phyloP scores from a whole-genome alignment of 2,329 filamentous ascomycete genomes.

The Penicillium sp. region DNA sequence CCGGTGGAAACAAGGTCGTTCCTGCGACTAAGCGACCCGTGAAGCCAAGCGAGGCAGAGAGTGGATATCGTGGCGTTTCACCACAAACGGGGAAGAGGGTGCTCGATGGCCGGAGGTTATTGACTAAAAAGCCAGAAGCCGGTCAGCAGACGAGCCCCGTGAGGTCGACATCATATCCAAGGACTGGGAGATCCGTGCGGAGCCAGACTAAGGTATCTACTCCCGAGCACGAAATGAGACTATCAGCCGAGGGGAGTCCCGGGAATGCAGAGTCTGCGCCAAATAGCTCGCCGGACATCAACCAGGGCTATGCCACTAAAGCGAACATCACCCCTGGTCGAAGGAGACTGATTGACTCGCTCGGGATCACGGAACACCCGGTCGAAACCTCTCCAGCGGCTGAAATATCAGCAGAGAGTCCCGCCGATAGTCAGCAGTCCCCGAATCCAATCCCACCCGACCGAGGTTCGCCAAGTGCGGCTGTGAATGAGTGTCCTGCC shows the following conservation, averaged over 20 bases:
- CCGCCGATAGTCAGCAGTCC: constrained; percentile 12
- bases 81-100: not conserved
- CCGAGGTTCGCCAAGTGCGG: constrained; percentile 7
- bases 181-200: not conserved
- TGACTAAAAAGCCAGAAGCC: not conserved
- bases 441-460: constrained; percentile 7
- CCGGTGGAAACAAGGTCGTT: not conserved
- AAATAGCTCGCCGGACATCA: not conserved
- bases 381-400: constrained; percentile 8
- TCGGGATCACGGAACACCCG: constrained; percentile 23
- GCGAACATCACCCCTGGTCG: constrained; percentile 26
- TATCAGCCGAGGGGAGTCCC: not conserved
- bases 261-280: not conserved
- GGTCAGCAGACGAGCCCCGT: not conserved
- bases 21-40: not conserved
- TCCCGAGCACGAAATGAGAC: not conserved
- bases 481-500: constrained; percentile 2
- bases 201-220: not conserved
- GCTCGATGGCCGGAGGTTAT: not conserved
- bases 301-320: not conserved
- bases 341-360: constrained; percentile 38
- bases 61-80: not conserved
- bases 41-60: not conserved
- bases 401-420: constrained; percentile 10
- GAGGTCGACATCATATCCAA: not conserved